Evolutionary conservation across 129 eudicot species (phyloP).

Genomic region (Arctium minus): DNA sequence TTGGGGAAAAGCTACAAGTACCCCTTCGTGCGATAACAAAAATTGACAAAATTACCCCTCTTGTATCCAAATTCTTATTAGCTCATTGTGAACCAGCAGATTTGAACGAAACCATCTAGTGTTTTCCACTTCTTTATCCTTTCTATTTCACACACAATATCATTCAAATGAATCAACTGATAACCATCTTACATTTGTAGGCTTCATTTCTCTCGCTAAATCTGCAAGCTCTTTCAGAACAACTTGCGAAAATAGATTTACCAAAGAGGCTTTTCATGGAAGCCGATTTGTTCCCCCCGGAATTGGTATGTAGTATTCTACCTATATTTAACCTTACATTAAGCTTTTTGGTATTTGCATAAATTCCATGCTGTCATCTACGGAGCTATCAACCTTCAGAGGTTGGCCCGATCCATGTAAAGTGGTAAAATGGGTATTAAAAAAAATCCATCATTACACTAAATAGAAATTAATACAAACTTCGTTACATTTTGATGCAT

Average conservation of each 20-base stretch:
- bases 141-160: background rate
- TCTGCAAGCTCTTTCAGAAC: conserved; percentile 57
- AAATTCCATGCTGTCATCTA: background rate
- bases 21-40: no score
- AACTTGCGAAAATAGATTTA: conserved; percentile 61
- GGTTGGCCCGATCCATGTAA: no score
- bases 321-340: background rate
- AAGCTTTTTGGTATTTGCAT: background rate
- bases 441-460: background rate
- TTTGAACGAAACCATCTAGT: background rate
- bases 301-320: conserved; percentile 45
- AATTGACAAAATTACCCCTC: no score
- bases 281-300: conserved; percentile 54
- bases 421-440: background rate
- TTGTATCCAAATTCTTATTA: background rate
- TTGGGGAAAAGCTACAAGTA: no score
- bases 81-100: background rate
- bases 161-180: background rate
- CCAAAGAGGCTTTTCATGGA: conserved; percentile 66
- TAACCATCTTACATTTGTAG: conserved; percentile 27
- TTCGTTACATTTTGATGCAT: background rate
- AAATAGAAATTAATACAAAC: background rate
- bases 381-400: no score
- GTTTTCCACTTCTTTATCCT: background rate
- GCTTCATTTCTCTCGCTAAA: conserved; percentile 69